phyloP scores from a whole-genome alignment of 768 basidiomycete genomes.

The Suillus variegatus region DNA sequence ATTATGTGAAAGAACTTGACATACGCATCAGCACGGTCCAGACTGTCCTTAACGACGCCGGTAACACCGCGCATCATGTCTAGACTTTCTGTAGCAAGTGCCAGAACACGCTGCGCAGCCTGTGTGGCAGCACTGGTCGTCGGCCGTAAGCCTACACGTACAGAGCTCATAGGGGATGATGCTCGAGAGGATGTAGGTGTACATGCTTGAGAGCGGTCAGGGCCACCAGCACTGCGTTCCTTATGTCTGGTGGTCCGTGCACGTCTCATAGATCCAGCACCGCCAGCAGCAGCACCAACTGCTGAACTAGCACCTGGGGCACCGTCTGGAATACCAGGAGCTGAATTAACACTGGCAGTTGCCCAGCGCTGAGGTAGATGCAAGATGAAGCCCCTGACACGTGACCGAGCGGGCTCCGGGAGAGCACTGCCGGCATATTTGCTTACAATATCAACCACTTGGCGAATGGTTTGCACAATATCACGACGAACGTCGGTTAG shows the following conservation, averaged over 20 bases:
- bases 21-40: conserved; percentile 85
- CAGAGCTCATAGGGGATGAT: conserved; percentile 32
- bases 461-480: conserved; percentile 85
- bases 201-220: conserved; percentile 30
- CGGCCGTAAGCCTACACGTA: conserved; percentile 23
- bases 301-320: conserved; percentile 37
- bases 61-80: conserved; percentile 92
- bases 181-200: conserved; percentile 39
- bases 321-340: conserved; percentile 27
- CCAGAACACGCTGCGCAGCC: conserved; percentile 79
- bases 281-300: conserved; percentile 32
- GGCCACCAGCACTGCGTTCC: conserved; percentile 42
- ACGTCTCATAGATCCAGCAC: conserved; percentile 21
- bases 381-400: conserved; percentile 77
- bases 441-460: conserved; percentile 85
- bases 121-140: conserved; percentile 61
- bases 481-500: conserved; percentile 75
- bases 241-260: conserved; percentile 22
- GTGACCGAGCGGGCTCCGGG: conserved; percentile 77
- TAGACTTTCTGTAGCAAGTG: conserved; percentile 86
- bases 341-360: conserved; percentile 33
- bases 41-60: conserved; percentile 82
- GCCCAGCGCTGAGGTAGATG: conserved; percentile 85
- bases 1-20: conserved; percentile 31
- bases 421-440: conserved; percentile 86